These are phyloP conservation scores for Cyanidioschyzon merolae DNA, from an alignment of 23 red algal species.

Conservation along the genomic window DNA sequence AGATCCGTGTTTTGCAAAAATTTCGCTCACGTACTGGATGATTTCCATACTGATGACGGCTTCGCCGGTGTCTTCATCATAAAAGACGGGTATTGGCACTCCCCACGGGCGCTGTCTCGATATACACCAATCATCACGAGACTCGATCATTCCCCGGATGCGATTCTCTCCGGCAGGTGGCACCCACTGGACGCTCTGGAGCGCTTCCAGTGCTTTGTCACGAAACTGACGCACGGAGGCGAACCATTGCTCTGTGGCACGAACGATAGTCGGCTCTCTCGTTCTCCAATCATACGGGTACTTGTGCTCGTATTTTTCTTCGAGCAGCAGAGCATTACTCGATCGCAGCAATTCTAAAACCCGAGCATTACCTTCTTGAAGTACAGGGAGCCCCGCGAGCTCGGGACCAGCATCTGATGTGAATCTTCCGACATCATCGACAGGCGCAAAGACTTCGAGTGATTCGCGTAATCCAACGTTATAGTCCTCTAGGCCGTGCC, in stretches of 20 bases:
- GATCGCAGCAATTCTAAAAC: slow-evolving; percentile 36
- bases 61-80: slow-evolving; percentile 41
- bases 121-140: slow-evolving; percentile 88
- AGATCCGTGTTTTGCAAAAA: slow-evolving; percentile 55
- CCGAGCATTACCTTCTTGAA: slow-evolving; percentile 68
- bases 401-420: slow-evolving; percentile 62
- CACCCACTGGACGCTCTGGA: slow-evolving; percentile 55
- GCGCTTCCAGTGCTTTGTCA: slow-evolving; percentile 46
- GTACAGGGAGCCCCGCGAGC: slow-evolving; percentile 57
- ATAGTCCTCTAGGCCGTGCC: slow-evolving; percentile 94
- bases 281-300: slow-evolving; percentile 99
- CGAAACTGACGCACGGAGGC: slow-evolving; percentile 72
- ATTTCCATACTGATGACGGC: slow-evolving; percentile 57
- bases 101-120: slow-evolving; percentile 96
- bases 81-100: slow-evolving; percentile 97
- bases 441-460: slow-evolving; percentile 64
- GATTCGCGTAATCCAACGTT: slow-evolving; percentile 68
- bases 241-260: slow-evolving; percentile 97
- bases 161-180: slow-evolving; percentile 53
- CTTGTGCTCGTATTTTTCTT: slow-evolving; percentile 91
- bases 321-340: slow-evolving; percentile 39
- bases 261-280: slow-evolving; percentile 93
- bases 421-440: slow-evolving; percentile 77
- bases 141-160: slow-evolving; percentile 78
- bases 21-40: slow-evolving; percentile 40